Percentiles rank a stretch among this genome's conserved stretches.
phyloP scores from a whole-genome alignment of 2,329 filamentous ascomycete species.

The Aspergillus pseudoterreus region DNA sequence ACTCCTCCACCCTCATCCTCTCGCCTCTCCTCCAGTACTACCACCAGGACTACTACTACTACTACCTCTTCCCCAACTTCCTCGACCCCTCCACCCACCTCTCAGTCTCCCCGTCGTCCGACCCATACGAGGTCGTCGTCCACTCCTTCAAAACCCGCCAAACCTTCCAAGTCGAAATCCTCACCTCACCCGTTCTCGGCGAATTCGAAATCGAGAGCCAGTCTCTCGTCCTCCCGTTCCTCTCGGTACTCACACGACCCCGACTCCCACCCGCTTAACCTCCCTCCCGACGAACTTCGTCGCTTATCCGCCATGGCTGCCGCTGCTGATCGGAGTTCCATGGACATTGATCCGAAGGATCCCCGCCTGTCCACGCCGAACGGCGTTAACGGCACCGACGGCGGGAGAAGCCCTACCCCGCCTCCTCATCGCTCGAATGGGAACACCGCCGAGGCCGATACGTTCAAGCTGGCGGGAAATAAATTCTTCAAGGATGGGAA shows the following conservation, averaged over 20 bases:
- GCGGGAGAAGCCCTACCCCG: slow-evolving; percentile 43
- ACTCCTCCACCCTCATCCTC: slow-evolving; percentile 6
- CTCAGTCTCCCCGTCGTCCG: slow-evolving; percentile 7
- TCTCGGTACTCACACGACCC: slow-evolving; percentile 38
- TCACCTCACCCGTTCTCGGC: slow-evolving; percentile 10
- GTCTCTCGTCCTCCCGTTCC: slow-evolving; percentile 12
- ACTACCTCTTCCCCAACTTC: slow-evolving; percentile 6
- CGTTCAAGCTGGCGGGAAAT: slow-evolving; percentile 89
- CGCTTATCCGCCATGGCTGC: slow-evolving; percentile 62
- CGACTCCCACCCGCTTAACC: slow-evolving; percentile 82
- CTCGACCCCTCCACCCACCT: slow-evolving; percentile 4
- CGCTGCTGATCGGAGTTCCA: slow-evolving; percentile 55
- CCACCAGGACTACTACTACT: slow-evolving; percentile 7
- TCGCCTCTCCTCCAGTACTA: slow-evolving; percentile 2
- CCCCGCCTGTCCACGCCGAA: slow-evolving; percentile 50
- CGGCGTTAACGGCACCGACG: slow-evolving; percentile 30
- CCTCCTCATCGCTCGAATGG: slow-evolving; percentile 49
- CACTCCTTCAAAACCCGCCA: slow-evolving; percentile 3
- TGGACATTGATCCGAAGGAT: slow-evolving; percentile 71
- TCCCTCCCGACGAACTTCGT: slow-evolving; percentile 83
- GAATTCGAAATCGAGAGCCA: slow-evolving; percentile 2
- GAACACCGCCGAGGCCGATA: slow-evolving; percentile 72
- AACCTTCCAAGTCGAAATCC: slow-evolving; percentile 3
- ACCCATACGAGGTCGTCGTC: slow-evolving; percentile 7
- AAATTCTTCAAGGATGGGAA: slow-evolving; percentile 96